Base-by-base conservation (phyloP, 371 early-diverging fungal species). In the Mortierella sp. region DNA sequence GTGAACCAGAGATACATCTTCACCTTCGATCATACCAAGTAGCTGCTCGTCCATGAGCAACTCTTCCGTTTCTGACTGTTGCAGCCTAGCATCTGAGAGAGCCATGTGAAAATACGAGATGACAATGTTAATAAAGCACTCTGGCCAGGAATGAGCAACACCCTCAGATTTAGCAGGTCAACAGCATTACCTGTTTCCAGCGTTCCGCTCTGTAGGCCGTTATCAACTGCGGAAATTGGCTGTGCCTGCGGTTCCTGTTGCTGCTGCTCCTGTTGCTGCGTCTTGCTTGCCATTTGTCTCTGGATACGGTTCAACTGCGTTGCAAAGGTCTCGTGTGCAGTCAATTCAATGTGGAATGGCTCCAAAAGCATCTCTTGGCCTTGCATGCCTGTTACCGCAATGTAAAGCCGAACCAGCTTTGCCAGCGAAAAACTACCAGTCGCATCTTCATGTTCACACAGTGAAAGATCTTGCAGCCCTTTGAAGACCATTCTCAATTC, bases 301-400 rank as follows among this genome's bases (percentile, higher is more conserved):
- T 54, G 46, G 2, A 62, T 23, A 26, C 54, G 48, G 19, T 26
- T 43, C 54, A 62, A 21, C 23, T 54, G 62, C 1, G 62, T 47
- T 23, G 46, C 3, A 39, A 62, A 62, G 16, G 62, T 62, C 55
- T 62, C 62, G 41, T 62, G 62, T 8, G 54, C 18, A 23, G n/a
- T 62, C 62, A 62, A 27, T 27, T 62, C 62, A 24, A 62, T 54
- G 18, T 34, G 62, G 62, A 62, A 62, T 31, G 62, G 62, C 49
- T 62, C 62, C 19, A 62, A 26, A 21, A 54, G 54, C 39, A 62
- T 54, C 24, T 54, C 54, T n/a, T 47, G 55, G 30, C 49, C 47
- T n/a, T 53, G 54, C n/a, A 38, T 8, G 10, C 47, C 62, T 10
- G 62, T 43, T 8, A 30, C 27, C 3, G 14, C 45, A 18, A 27